phyloP scores from a whole-genome alignment of 176 grass and related monocot genomes.

The Elymus sibiricus region DNA sequence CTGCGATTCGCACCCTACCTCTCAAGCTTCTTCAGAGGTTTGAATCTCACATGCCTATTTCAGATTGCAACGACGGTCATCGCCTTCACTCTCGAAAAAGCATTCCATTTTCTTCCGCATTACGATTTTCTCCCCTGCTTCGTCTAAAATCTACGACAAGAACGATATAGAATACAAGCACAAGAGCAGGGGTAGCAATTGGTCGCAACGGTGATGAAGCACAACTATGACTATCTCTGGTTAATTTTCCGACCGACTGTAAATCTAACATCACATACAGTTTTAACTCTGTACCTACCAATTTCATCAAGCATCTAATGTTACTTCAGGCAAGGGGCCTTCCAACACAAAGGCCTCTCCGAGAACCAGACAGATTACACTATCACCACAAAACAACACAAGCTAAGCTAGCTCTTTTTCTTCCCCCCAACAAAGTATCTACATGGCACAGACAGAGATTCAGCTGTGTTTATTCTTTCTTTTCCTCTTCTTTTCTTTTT shows the following conservation, averaged over 20 bases:
- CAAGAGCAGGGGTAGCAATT: neutral
- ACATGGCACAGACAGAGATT: neutral
- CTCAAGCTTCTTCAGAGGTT: too few species aligned
- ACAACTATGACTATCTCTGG: conserved; percentile 7
- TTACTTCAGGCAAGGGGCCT: conserved; percentile 34
- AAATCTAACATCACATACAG: conserved; percentile 3
- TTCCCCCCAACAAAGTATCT: conserved; percentile 6
- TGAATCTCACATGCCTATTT: too few species aligned
- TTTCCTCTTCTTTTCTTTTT: neutral
- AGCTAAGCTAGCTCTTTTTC: neutral
- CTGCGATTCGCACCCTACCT: too few species aligned
- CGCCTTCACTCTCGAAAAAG: too few species aligned
- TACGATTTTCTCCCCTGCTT: too few species aligned
- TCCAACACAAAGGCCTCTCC: conserved; percentile 40
- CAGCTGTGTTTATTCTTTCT: neutral
- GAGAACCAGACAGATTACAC: conserved; percentile 11
- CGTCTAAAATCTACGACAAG: too few species aligned
- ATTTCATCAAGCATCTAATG: conserved; percentile 29
- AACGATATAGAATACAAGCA: neutral
- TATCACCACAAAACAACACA: conserved; percentile 20
- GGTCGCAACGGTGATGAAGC: neutral
- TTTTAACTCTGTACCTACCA: neutral
- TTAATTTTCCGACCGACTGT: neutral
- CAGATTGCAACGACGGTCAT: too few species aligned
- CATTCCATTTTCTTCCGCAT: too few species aligned